Conservation (phyloP, 2,329 filamentous ascomycete species). For the Phialocephala subalpina region DNA sequence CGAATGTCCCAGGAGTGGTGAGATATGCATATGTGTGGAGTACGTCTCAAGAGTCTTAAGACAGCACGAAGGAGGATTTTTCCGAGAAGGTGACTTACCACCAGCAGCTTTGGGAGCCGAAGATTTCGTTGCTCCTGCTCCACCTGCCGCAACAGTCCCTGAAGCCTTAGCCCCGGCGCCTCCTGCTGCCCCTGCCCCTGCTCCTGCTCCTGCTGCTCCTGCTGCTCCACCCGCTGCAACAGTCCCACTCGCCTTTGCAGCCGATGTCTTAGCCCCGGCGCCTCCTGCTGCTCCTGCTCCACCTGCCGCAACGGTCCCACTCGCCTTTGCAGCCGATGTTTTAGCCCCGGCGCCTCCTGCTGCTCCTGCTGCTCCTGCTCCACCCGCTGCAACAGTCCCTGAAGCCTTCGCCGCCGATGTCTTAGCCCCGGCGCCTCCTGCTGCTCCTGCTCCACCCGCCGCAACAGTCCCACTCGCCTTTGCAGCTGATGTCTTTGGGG, state of each 20-base stretch:
- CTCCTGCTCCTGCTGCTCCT: too few species aligned
- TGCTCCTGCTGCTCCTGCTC: too few species aligned
- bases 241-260: background rate
- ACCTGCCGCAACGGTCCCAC: too few species aligned
- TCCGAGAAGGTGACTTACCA: too few species aligned
- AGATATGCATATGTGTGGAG: too few species aligned
- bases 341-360: background rate
- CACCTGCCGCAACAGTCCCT: background rate
- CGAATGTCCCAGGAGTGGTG: too few species aligned
- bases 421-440: background rate
- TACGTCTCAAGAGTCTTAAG: too few species aligned
- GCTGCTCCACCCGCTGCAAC: too few species aligned
- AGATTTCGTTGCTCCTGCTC: background rate
- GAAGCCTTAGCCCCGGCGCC: background rate
- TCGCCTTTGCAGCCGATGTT: background rate
- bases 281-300: background rate
- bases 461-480: background rate
- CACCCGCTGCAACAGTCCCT: too few species aligned
- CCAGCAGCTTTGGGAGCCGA: background rate
- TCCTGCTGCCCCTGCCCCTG: background rate
- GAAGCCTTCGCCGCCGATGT: background rate
- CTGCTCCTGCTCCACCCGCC: background rate
- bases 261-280: background rate
- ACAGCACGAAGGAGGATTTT: too few species aligned
- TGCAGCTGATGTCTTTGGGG: background rate